Percentiles rank a stretch among this genome's conserved stretches.
Evolutionary conservation across 495 filamentous ascomycete genomes (phyloP).

Genomic region (Jackrogersella multiformis): DNA sequence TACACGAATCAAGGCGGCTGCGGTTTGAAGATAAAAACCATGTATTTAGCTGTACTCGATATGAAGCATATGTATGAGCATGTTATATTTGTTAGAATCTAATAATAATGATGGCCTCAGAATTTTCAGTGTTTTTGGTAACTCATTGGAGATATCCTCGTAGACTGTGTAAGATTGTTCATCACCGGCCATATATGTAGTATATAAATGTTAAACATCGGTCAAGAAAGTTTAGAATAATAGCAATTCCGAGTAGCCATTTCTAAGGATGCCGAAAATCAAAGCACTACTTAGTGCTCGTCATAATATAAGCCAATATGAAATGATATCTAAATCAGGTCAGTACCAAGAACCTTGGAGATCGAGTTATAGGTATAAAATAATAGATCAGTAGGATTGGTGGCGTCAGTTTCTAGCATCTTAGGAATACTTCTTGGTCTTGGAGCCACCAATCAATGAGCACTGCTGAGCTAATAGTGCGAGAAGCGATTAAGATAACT

Average conservation of each 20-base stretch:
- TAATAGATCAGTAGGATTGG: too few relatives aligned
- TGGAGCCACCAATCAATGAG: too few relatives aligned
- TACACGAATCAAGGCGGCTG: not conserved
- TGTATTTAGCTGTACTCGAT: not conserved
- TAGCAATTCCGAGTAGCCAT: not conserved
- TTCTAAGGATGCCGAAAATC: not conserved
- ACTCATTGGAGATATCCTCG: conserved; percentile 46
- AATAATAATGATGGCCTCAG: conserved; percentile 43
- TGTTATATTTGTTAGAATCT: not conserved
- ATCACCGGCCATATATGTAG: conserved; percentile 40
- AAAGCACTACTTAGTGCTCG: conserved; percentile 7
- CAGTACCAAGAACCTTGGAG: too few relatives aligned
- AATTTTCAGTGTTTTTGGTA: conserved; percentile 50
- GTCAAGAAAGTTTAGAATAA: not conserved
- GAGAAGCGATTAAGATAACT: too few relatives aligned
- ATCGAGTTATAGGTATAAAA: too few relatives aligned
- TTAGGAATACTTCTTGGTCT: too few relatives aligned
- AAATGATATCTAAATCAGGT: too few relatives aligned
- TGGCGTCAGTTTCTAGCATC: too few relatives aligned
- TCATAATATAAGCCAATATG: too few relatives aligned
- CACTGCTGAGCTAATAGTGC: too few relatives aligned
- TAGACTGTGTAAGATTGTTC: conserved; percentile 46
- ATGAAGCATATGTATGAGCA: not conserved
- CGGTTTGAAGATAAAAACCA: conserved; percentile 14
- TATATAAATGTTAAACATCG: not conserved